These are phyloP conservation scores for Puccinia hordei DNA, from an alignment of 1,284 basidiomycete species.

Conservation along the genomic window DNA sequence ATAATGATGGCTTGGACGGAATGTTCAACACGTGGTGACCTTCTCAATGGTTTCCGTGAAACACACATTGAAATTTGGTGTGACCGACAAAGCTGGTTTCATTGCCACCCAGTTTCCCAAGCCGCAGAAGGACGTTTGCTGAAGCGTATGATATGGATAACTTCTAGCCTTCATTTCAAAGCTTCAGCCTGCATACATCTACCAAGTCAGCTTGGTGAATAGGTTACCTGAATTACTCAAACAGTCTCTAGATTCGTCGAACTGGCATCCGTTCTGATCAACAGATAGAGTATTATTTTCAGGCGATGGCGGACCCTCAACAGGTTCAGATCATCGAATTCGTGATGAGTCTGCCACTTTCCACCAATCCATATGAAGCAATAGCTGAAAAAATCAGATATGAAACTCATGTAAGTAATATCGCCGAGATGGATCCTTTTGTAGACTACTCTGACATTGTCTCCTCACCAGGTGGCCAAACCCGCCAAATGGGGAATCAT, in stretches of 20 bases:
- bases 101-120: too few species aligned
- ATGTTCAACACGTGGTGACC: background rate
- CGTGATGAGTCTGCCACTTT: background rate
- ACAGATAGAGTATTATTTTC: background rate
- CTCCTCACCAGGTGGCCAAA: background rate
- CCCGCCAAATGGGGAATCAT: background rate
- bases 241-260: too few species aligned
- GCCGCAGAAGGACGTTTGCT: too few species aligned
- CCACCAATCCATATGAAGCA: constrained; percentile 9
- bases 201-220: background rate
- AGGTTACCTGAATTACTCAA: background rate
- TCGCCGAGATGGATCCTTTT: background rate
- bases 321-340: background rate
- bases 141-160: too few species aligned
- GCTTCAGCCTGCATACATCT: background rate
- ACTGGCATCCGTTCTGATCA: background rate
- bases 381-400: background rate
- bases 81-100: too few species aligned
- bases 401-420: background rate
- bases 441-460: background rate
- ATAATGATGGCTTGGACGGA: background rate
- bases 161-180: too few species aligned
- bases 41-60: background rate
- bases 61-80: too few species aligned
- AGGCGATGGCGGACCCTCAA: background rate